Evolutionary conservation across 345 rosid species (phyloP).

Genomic region (Syzygium jambos): DNA sequence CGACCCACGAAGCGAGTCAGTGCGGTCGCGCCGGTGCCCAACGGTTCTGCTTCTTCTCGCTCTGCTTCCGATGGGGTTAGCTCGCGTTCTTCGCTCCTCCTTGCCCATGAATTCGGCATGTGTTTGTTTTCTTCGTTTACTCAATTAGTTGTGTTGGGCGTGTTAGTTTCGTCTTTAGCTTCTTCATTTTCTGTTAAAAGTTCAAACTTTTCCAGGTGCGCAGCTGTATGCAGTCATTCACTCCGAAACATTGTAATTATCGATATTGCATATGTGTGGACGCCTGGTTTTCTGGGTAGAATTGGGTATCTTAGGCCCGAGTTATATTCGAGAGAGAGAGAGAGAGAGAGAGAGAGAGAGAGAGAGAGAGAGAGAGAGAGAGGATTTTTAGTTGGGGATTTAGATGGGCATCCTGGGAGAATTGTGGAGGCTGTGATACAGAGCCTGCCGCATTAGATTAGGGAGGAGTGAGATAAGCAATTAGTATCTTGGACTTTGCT

Average conservation of each 20-base stretch:
- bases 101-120: not conserved
- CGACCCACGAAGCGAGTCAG: not conserved
- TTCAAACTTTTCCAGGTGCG: not conserved
- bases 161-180: not conserved
- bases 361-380: not conserved
- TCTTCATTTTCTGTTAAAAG: not conserved
- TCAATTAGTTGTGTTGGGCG: not conserved
- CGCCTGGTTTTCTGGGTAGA: not conserved
- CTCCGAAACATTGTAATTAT: not conserved
- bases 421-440: not conserved
- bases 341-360: not conserved
- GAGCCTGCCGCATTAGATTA: not conserved
- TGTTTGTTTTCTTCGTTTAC: not conserved
- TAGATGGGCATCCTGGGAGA: not conserved
- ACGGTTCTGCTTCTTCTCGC: slow-evolving; percentile 32
- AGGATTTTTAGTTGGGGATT: not conserved
- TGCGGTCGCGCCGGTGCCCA: slow-evolving; percentile 5
- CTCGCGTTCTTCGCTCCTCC: not conserved
- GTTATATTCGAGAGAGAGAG: not conserved
- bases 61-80: slow-evolving; percentile 41
- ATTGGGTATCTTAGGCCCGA: not conserved
- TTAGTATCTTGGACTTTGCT: not conserved
- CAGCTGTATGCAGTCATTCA: not conserved
- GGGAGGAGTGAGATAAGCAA: not conserved
- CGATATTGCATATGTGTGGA: not conserved